Conservation (phyloP, 495 filamentous ascomycete genomes). For the Xylaria castorea region DNA sequence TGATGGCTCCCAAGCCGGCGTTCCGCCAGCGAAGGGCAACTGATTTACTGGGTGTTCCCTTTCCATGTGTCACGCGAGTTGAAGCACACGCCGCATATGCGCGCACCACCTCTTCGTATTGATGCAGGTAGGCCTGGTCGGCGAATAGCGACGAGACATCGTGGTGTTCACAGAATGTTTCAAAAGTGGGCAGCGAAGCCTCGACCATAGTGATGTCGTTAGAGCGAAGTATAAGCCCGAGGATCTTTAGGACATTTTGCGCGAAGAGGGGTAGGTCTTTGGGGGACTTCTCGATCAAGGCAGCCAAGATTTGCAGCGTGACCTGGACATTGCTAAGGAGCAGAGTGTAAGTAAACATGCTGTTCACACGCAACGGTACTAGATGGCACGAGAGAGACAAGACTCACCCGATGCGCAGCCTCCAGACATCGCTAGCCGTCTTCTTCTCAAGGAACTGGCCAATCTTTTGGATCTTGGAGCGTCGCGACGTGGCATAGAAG, state of each 20-base stretch:
- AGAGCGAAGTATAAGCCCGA: conserved; percentile 77
- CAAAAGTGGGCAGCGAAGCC: conserved; percentile 81
- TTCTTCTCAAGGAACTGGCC: conserved; percentile 89
- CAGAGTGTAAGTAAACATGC: conserved; percentile 25
- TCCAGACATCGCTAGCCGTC: conserved; percentile 85
- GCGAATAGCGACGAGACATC: conserved; percentile 77
- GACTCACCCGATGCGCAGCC: conserved; percentile 78
- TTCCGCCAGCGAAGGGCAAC: conserved; percentile 85
- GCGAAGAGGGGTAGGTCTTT: conserved; percentile 89
- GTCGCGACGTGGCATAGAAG: conserved; percentile 91
- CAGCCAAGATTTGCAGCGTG: conserved; percentile 84
- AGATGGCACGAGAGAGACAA: conserved; percentile 7
- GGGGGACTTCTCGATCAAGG: conserved; percentile 88
- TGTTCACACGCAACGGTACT: not conserved
- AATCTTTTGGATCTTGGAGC: conserved; percentile 93
- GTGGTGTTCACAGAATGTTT: conserved; percentile 81
- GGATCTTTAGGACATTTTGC: conserved; percentile 76
- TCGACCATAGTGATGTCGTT: conserved; percentile 88
- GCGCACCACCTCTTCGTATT: conserved; percentile 79
- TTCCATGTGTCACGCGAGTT: conserved; percentile 55
- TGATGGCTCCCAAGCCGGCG: conserved; percentile 79
- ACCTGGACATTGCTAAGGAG: conserved; percentile 84
- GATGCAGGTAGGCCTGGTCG: conserved; percentile 80
- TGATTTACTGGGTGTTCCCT: conserved; percentile 66
- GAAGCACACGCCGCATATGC: conserved; percentile 80